Conservation (phyloP, 305 asterid species). For the Fraxinus ornus region DNA sequence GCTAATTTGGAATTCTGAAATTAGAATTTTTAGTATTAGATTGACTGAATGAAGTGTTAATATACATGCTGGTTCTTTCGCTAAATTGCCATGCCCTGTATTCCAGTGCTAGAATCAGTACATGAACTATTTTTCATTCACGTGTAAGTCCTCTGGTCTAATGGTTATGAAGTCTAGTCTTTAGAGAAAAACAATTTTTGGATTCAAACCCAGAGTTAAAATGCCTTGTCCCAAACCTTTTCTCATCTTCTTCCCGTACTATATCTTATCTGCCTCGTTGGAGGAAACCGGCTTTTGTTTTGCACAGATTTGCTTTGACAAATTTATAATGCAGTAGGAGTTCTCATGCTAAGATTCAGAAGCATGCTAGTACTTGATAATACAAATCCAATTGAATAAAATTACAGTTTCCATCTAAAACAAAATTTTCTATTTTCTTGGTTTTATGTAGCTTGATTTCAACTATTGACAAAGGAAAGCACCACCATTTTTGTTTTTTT, state of each 20-base stretch:
- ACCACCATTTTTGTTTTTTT: neutral
- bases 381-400: neutral
- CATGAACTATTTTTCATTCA: neutral
- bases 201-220: neutral
- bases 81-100: neutral
- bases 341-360: neutral
- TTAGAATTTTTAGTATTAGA: slow-evolving; percentile 1
- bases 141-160: neutral
- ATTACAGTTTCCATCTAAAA: neutral
- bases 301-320: neutral
- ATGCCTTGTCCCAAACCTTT: neutral
- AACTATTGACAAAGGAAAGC: neutral
- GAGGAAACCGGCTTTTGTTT: neutral
- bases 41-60: neutral
- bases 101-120: neutral
- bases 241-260: neutral
- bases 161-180: neutral
- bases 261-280: neutral
- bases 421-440: neutral
- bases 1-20: neutral
- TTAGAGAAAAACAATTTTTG: neutral
- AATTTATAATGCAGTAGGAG: neutral
- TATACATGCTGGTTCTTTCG: neutral
- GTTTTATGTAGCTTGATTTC: neutral
- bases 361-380: neutral